These are phyloP conservation scores for Teratosphaeria gauchensis DNA, from an alignment of 2,329 filamentous ascomycete genomes.

Conservation along the genomic window DNA sequence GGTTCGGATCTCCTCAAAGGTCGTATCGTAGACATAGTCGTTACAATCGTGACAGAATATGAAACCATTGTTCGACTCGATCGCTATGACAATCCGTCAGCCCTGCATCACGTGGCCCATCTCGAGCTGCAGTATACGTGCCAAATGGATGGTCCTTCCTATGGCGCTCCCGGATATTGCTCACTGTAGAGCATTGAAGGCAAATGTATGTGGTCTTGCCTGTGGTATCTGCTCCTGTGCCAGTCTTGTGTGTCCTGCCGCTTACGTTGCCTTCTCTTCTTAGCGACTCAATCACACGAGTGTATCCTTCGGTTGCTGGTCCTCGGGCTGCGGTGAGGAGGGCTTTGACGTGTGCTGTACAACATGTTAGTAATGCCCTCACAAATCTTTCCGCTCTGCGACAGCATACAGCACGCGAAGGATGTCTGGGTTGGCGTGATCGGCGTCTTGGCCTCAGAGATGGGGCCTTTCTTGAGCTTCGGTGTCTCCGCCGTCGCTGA, in stretches of 20 bases:
- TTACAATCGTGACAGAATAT: slow-evolving; percentile 75
- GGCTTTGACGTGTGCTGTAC: slow-evolving; percentile 59
- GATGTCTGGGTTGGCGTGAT: slow-evolving; percentile 29
- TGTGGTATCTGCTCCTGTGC: slow-evolving; percentile 12
- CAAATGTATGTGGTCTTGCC: slow-evolving; percentile 48
- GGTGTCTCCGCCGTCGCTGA: slow-evolving; percentile 31
- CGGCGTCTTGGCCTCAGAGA: slow-evolving; percentile 26
- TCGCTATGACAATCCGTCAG: slow-evolving; percentile 42
- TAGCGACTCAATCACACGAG: slow-evolving; percentile 59
- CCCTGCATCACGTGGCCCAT: not conserved
- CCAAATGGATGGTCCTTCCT: slow-evolving; percentile 67
- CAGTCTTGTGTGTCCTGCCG: slow-evolving; percentile 55
- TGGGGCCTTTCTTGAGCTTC: slow-evolving; percentile 30
- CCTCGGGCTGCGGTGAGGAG: slow-evolving; percentile 60
- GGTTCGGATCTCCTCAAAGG: slow-evolving; percentile 63
- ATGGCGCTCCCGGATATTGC: slow-evolving; percentile 58
- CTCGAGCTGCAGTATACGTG: slow-evolving; percentile 33
- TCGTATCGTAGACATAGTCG: slow-evolving; percentile 75
- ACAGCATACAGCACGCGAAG: slow-evolving; percentile 33
- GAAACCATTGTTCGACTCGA: slow-evolving; percentile 65
- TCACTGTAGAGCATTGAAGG: slow-evolving; percentile 61
- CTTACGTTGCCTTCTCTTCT: slow-evolving; percentile 58
- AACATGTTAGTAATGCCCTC: not conserved
- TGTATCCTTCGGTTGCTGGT: slow-evolving; percentile 62
- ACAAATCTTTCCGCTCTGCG: not conserved